These are phyloP conservation scores for Neostapfia colusana DNA, from an alignment of 176 grass and related monocot species.

Conservation along the genomic window DNA sequence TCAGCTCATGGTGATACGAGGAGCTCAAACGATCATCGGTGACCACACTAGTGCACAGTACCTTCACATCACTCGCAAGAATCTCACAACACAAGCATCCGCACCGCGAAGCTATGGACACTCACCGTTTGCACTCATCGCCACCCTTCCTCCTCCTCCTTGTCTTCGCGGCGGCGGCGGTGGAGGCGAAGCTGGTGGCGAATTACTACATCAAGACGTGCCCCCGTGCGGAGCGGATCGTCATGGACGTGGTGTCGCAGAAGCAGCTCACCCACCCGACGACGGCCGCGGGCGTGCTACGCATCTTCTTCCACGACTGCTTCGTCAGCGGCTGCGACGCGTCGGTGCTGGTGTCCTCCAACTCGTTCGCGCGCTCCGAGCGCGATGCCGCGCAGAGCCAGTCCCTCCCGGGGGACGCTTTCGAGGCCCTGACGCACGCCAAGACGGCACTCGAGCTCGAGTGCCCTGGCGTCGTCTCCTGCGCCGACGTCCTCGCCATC, in stretches of 20 bases:
- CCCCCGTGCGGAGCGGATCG: constrained; percentile 54
- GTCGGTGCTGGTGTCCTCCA: constrained; percentile 57
- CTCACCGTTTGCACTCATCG: too few relatives aligned
- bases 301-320: constrained; percentile 82
- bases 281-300: constrained; percentile 67
- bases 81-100: not conserved
- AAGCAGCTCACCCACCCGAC: constrained; percentile 66
- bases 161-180: too few relatives aligned
- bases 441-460: constrained; percentile 66
- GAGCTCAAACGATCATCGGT: not conserved
- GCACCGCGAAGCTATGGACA: not conserved
- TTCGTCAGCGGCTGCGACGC: constrained; percentile 73
- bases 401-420: constrained; percentile 72
- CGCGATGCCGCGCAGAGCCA: constrained; percentile 9
- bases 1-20: constrained; percentile 18
- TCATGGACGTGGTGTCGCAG: constrained; percentile 53
- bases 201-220: too few relatives aligned
- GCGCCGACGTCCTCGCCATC: constrained; percentile 68
- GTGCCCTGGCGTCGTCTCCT: constrained; percentile 70
- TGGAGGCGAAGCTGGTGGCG: too few relatives aligned
- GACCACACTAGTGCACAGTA: not conserved
- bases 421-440: constrained; percentile 61
- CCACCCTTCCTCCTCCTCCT: too few relatives aligned
- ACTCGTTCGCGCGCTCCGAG: constrained; percentile 49
- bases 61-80: constrained; percentile 21